A percentile compares a stretch with the other conserved stretches of the same genome.
Evolutionary conservation across 2,329 filamentous ascomycete species (phyloP).

Genomic region (Exophiala sp.): DNA sequence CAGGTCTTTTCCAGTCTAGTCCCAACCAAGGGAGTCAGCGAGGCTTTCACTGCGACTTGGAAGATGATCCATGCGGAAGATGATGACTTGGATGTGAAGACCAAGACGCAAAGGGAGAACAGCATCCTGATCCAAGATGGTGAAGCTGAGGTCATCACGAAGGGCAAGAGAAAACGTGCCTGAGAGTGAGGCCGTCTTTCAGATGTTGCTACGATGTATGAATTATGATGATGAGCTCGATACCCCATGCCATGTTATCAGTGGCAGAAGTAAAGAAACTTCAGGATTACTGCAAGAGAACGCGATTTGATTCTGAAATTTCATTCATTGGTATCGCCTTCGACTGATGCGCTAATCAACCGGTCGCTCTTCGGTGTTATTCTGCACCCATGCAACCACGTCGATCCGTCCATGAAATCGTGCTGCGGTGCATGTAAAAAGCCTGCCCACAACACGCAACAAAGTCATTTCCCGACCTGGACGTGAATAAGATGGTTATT

Average conservation of each 20-base stretch:
- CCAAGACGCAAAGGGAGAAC: not conserved
- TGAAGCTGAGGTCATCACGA: not conserved
- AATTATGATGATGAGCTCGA: not conserved
- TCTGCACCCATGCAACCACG: too few relatives aligned
- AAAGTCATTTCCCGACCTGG: too few relatives aligned
- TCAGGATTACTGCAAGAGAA: too few relatives aligned
- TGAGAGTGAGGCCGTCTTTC: not conserved
- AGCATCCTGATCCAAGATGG: not conserved
- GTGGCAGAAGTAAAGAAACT: not conserved
- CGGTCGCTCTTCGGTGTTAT: not conserved
- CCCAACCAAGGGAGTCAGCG: conserved; percentile 12
- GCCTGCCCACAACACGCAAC: too few relatives aligned
- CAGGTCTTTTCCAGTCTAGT: conserved; percentile 22
- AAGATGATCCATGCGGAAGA: conserved; percentile 14
- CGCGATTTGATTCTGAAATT: not conserved
- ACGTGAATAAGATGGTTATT: too few relatives aligned
- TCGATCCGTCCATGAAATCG: too few relatives aligned
- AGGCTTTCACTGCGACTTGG: conserved; percentile 20
- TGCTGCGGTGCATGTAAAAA: too few relatives aligned
- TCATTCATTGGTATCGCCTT: conserved; percentile 15
- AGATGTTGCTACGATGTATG: conserved; percentile 3
- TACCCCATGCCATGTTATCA: not conserved
- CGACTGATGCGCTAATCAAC: not conserved
- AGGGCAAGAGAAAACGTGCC: conserved; percentile 6
- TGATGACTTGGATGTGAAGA: conserved; percentile 2